Base-by-base conservation (phyloP, 2,329 filamentous ascomycete species). In the Harringtonia lauricola region DNA sequence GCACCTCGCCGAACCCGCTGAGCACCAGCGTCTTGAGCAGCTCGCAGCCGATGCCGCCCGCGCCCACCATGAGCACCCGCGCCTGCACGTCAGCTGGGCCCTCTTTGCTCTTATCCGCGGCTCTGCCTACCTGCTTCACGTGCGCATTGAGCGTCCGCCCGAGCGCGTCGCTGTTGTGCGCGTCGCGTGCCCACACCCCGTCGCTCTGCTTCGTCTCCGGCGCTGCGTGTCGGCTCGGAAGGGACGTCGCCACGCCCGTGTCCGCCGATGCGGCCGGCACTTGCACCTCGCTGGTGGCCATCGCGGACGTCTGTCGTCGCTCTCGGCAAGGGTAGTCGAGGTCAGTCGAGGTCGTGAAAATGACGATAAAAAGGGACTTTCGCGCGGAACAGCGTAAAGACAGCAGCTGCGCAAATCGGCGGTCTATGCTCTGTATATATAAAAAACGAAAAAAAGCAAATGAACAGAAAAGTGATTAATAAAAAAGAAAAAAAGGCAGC, bases 31-130 rank as follows among this genome's bases (percentile, higher is more conserved):
- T 95, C 71, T 98, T 98, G 51, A 98, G 78, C 8, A 98, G 74
- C 66, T 98, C 92, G 66, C 92, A 98, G 54, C 92, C 92, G 59
- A 98, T 98, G 49, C 92, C 92, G 49, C 92, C 92, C 44, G 92
- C 92, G 56, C 92, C 92, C 45, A 98, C 90, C 71, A 98, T 87
- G 46, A 98, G 73, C 42, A 95, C 83, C 50, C 82, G 84, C 49
- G 87, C 77, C 88, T 95, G 64, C 47, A n/a, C n/a, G n/a, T n/a
- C n/a, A n/a, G n/a, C n/a, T n/a, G 24, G 24, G 24, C 7, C 10
- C 24, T 26, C 26, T 22, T 30, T 22, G 15, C n/a, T 19, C n/a
- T 15, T 5, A 19, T 2, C 2, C 15, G n/a, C n/a, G n/a, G n/a
- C n/a, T n/a, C n/a, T n/a, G n/a, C 67, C 58, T 70, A 86, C 83